These are phyloP conservation scores for Fraxinus xanthoxyloides DNA, from an alignment of 305 asterid genomes.

Conservation along the genomic window DNA sequence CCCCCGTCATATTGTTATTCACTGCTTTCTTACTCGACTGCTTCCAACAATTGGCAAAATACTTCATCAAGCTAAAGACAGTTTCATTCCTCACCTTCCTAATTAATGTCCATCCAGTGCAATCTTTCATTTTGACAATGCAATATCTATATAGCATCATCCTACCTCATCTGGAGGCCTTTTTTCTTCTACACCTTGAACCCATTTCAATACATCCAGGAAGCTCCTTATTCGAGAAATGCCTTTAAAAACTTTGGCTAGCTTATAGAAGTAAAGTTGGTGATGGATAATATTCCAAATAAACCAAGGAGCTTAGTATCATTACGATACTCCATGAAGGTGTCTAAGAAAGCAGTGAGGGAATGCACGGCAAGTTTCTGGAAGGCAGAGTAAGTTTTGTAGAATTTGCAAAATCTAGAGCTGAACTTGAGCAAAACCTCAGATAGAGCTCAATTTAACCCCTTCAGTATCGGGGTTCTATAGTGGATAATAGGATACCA, in stretches of 20 bases:
- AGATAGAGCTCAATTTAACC: slow-evolving; percentile 4
- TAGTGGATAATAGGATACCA: not conserved
- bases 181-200: not conserved
- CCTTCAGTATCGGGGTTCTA: not conserved
- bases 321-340: not conserved
- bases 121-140: not conserved
- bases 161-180: not conserved
- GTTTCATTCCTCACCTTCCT: not conserved
- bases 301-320: not conserved
- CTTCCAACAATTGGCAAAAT: not conserved
- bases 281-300: not conserved
- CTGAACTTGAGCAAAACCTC: slow-evolving; percentile 19
- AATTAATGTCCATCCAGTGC: not conserved
- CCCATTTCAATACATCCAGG: not conserved
- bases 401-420: slow-evolving; percentile 46
- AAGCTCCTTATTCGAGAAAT: not conserved
- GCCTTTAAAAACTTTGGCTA: not conserved
- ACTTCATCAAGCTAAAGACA: not conserved
- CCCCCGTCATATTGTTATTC: not conserved
- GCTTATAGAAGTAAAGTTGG: not conserved
- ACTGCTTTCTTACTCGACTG: not conserved
- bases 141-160: not conserved
- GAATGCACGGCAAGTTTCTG: not conserved
- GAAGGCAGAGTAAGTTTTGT: slow-evolving; percentile 36
- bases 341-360: not conserved